Percentiles rank a stretch among this genome's conserved stretches.
phyloP scores from a whole-genome alignment of 1,139 yeast genomes.

The Eremothecium sinecaudum region DNA sequence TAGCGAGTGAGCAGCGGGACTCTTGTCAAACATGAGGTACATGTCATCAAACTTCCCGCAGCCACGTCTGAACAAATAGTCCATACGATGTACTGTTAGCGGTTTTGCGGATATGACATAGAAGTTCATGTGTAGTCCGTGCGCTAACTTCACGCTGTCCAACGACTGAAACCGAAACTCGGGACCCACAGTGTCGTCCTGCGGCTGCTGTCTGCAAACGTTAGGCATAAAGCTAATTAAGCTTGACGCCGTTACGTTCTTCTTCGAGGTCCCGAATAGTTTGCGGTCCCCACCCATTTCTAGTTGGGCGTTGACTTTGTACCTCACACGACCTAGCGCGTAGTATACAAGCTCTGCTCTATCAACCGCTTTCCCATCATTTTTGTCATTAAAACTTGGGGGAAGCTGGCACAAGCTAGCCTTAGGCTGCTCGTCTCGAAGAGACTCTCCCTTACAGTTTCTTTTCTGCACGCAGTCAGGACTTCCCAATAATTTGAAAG shows the following conservation, averaged over 20 bases:
- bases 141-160: neutral
- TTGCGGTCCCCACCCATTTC: slow-evolving; percentile 22
- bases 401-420: slow-evolving; percentile 15
- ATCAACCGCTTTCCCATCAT: slow-evolving; percentile 20
- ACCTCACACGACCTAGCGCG: slow-evolving; percentile 24
- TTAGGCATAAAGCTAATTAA: slow-evolving; percentile 24
- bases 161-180: neutral
- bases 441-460: slow-evolving; percentile 14
- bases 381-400: slow-evolving; percentile 25
- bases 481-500: slow-evolving; percentile 20
- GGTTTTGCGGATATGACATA: slow-evolving; percentile 20
- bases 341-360: slow-evolving; percentile 22
- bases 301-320: slow-evolving; percentile 22
- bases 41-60: slow-evolving; percentile 22
- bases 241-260: slow-evolving; percentile 14
- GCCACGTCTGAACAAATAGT: slow-evolving; percentile 21
- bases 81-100: slow-evolving; percentile 19
- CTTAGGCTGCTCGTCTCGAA: slow-evolving; percentile 15
- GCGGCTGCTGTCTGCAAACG: neutral
- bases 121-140: neutral
- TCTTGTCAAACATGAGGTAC: slow-evolving; percentile 14
- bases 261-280: slow-evolving; percentile 25
- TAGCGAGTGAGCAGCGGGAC: slow-evolving; percentile 9
- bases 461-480: slow-evolving; percentile 24
- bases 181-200: neutral